Conservation (phyloP, 345 rosid species). For the Ceriops tagal region DNA sequence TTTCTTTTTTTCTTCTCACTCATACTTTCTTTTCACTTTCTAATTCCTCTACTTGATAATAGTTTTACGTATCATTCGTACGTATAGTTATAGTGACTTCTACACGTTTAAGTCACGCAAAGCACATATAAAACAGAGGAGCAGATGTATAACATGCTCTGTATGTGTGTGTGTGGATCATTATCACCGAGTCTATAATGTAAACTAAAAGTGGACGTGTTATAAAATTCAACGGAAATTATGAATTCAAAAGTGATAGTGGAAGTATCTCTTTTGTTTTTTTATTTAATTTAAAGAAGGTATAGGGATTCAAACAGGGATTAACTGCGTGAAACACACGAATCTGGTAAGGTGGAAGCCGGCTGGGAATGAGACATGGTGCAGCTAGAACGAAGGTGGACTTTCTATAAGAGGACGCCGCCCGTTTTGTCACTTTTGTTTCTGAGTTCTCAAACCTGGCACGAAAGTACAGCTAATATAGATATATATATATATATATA, state of each 20-base stretch:
- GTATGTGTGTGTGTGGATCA: background rate
- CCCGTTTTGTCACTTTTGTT: background rate
- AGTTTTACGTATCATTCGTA: background rate
- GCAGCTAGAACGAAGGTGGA: slow-evolving; percentile 21
- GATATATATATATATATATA: too few species aligned
- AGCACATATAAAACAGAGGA: slow-evolving; percentile 12
- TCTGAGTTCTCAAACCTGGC: background rate
- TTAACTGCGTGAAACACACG: too few species aligned
- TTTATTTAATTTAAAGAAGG: too few species aligned
- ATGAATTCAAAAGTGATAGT: background rate
- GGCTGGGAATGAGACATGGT: background rate
- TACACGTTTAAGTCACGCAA: slow-evolving; percentile 34
- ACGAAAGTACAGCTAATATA: too few species aligned
- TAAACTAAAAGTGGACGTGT: background rate
- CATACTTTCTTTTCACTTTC: background rate
- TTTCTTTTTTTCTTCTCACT: too few species aligned
- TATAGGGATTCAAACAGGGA: too few species aligned
- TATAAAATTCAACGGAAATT: slow-evolving; percentile 9
- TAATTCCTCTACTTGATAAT: background rate
- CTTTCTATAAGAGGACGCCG: slow-evolving; percentile 24
- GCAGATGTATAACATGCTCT: slow-evolving; percentile 4
- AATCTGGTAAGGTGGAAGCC: background rate
- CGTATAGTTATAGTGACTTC: slow-evolving; percentile 1
- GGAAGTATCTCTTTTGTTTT: background rate
- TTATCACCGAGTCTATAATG: background rate